Evolutionary conservation across 129 eudicot genomes (phyloP).

Genomic region (Heracleum sosnowskyi): DNA sequence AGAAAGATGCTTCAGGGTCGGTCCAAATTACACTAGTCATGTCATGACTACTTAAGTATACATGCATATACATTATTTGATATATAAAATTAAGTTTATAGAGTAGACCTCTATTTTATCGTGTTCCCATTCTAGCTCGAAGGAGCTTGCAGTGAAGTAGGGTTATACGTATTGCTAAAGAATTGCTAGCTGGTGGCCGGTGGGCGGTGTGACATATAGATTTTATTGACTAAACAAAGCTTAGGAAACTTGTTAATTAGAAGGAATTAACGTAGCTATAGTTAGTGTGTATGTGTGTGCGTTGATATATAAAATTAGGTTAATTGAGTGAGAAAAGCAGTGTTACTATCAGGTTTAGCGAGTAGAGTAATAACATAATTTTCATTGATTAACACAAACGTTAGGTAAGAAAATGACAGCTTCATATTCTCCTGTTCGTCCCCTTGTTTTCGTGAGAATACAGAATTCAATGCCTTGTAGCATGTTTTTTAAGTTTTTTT

Average conservation of each 20-base stretch:
- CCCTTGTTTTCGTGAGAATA: background rate
- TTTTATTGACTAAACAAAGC: background rate
- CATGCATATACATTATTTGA: background rate
- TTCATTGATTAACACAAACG: background rate
- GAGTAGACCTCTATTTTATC: constrained; percentile 1
- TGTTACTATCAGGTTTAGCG: background rate
- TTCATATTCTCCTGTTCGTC: background rate
- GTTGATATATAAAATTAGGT: background rate
- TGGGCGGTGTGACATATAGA: background rate
- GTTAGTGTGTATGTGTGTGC: background rate
- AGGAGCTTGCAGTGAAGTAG: background rate
- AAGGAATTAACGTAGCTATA: background rate
- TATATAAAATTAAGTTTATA: too few relatives aligned
- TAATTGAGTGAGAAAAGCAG: background rate
- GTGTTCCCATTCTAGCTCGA: background rate
- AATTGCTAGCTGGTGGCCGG: constrained; percentile 1
- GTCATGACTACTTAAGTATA: background rate
- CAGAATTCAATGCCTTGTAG: background rate
- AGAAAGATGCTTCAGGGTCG: constrained; percentile 6
- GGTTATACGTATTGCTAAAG: background rate
- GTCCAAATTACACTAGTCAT: constrained; percentile 3
- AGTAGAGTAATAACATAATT: background rate
- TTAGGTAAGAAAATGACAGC: constrained; percentile 10
- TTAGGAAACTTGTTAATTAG: background rate
- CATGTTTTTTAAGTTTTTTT: background rate